These are phyloP conservation scores for Lycium ferocissimum DNA, from an alignment of 257 asterid genomes.

Conservation along the genomic window DNA sequence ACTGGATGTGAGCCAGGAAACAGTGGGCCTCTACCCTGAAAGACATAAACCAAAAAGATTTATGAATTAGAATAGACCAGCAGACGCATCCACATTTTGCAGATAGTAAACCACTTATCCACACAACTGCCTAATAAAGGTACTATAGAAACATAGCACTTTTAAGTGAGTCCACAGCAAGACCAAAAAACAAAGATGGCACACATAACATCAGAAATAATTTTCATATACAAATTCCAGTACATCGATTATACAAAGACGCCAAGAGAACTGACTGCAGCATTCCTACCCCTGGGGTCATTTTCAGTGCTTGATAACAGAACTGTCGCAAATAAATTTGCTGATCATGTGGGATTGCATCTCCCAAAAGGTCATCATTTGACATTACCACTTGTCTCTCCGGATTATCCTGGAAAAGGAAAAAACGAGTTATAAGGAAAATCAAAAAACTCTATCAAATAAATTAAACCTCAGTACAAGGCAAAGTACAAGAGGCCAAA, in stretches of 20 bases:
- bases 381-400: slow-evolving; percentile 63
- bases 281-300: slow-evolving; percentile 69
- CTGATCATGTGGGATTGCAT: slow-evolving; percentile 82
- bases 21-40: slow-evolving; percentile 73
- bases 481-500: background rate
- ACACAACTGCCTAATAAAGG: background rate
- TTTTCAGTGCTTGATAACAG: slow-evolving; percentile 79
- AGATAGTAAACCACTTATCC: slow-evolving; percentile 11
- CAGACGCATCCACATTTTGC: slow-evolving; percentile 13
- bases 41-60: slow-evolving; percentile 34
- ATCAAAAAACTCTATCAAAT: background rate
- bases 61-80: slow-evolving; percentile 21
- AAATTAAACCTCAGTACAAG: background rate
- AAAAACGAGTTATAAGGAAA: slow-evolving; percentile 28
- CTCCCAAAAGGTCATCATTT: slow-evolving; percentile 93
- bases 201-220: slow-evolving; percentile 16
- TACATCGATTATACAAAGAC: background rate
- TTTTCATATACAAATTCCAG: background rate
- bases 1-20: slow-evolving; percentile 99
- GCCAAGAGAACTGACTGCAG: background rate
- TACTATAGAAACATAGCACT: too few relatives aligned
- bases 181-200: background rate
- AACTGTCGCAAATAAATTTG: slow-evolving; percentile 72
- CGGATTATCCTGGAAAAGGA: slow-evolving; percentile 66
- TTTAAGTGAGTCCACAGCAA: background rate